A percentile compares a stretch with the other conserved stretches of the same genome.
Evolutionary conservation across 2,329 filamentous ascomycete genomes (phyloP).

Genomic region (Exophiala lecanii-corni): DNA sequence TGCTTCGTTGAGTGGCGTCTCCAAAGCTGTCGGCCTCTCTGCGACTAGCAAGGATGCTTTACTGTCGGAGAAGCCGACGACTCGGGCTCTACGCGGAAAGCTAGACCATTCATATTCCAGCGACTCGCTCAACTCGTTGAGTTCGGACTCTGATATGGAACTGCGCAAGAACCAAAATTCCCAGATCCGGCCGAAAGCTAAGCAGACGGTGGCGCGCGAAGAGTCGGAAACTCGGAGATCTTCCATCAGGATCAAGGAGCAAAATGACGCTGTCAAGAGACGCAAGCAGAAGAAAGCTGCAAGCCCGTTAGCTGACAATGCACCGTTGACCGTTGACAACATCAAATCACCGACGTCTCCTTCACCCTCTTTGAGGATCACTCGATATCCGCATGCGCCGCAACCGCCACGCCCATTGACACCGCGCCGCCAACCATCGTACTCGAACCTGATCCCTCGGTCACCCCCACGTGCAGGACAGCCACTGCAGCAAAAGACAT

Average conservation of each 20-base stretch:
- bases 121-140: slow-evolving; percentile 20
- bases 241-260: slow-evolving; percentile 26
- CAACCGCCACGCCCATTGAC: slow-evolving; percentile 86
- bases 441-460: slow-evolving; percentile 58
- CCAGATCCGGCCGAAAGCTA: slow-evolving; percentile 9
- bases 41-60: slow-evolving; percentile 8
- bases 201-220: slow-evolving; percentile 12
- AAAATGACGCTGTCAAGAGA: slow-evolving; percentile 43
- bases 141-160: slow-evolving; percentile 24
- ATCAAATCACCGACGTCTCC: slow-evolving; percentile 93
- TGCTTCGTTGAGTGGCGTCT: slow-evolving; percentile 13
- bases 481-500: slow-evolving; percentile 68
- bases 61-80: slow-evolving; percentile 17
- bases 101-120: slow-evolving; percentile 26
- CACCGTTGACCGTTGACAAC: slow-evolving; percentile 65
- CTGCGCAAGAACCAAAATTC: slow-evolving; percentile 10
- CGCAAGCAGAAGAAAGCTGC: slow-evolving; percentile 46
- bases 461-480: slow-evolving; percentile 33
- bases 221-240: slow-evolving; percentile 21
- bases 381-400: slow-evolving; percentile 84
- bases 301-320: slow-evolving; percentile 33
- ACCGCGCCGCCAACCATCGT: slow-evolving; percentile 83
- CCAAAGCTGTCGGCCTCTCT: slow-evolving; percentile 22
- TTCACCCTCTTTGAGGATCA: slow-evolving; percentile 62
- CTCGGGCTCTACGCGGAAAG: slow-evolving; percentile 15